A percentile compares a stretch with the other conserved stretches of the same genome.
phyloP scores from a whole-genome alignment of 345 rosid species.

The Rhizophora apiculata region DNA sequence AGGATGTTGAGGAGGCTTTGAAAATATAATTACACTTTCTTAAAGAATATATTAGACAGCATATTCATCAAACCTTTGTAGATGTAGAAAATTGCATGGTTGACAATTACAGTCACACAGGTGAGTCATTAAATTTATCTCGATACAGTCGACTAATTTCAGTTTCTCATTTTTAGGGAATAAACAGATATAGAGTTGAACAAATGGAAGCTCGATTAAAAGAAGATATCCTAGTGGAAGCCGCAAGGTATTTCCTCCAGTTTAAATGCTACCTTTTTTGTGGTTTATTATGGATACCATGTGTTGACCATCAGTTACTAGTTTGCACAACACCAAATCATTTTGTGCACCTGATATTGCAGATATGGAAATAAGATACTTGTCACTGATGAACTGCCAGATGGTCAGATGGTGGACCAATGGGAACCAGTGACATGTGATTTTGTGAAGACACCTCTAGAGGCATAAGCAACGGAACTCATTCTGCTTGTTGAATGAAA shows the following conservation, averaged over 20 bases:
- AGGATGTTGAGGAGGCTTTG: not conserved
- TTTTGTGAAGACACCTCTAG: conserved; percentile 88
- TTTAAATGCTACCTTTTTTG: conserved; percentile 9
- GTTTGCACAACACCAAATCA: conserved; percentile 19
- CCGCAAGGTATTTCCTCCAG: conserved; percentile 57
- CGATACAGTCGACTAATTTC: not conserved
- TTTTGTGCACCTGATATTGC: conserved; percentile 34
- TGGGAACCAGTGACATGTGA: conserved; percentile 90
- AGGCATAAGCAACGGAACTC: conserved; percentile 44
- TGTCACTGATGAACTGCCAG: conserved; percentile 97
- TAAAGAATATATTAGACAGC: not conserved
- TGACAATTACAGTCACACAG: not conserved
- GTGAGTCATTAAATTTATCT: conserved; percentile 1
- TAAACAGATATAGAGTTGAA: conserved; percentile 84
- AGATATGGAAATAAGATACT: conserved; percentile 97
- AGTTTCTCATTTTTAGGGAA: conserved; percentile 54
- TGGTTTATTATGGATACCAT: not conserved
- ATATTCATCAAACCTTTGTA: not conserved
- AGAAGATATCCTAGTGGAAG: conserved; percentile 87
- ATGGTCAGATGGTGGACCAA: conserved; percentile 98
- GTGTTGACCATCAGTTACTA: conserved; percentile 7
- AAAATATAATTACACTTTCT: not conserved
- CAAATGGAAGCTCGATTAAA: conserved; percentile 93
- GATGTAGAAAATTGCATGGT: not conserved
- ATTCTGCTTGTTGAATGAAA: conserved; percentile 14